Base-by-base conservation (phyloP, 2,329 filamentous ascomycete species). In the Nothophaeocryptopus gaeumannii region DNA sequence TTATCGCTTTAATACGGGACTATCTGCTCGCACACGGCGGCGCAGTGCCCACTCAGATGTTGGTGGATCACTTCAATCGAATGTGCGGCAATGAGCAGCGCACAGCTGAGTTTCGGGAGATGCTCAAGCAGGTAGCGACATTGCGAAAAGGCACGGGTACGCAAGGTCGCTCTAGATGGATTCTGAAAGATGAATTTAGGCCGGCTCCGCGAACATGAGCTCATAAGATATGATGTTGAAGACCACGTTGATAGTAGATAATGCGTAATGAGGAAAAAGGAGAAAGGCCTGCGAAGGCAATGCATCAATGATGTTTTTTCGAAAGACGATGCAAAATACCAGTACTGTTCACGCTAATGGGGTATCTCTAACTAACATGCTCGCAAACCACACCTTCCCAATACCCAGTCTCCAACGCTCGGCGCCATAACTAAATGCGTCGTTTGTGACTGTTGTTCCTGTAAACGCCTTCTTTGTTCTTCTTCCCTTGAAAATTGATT, bases 51-150 rank as follows among this genome's bases (percentile, higher is more conserved):
- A 91, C 87, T 36, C 89, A 95, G 72, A 85, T 89, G 76, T 71
- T 96, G 38, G 86, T 96, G 16, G 88, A 95, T 63, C 89, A 96
- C 63, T 97, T 96, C 69, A 89, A 91, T 68, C 81, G 82, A 11
- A 87, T 84, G 62, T 95, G 89, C 65, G 80, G 79, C 15, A 87
- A 82, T 37, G 70, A 78, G 20, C 79, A 82, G 54, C 80, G 88
- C 53, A 85, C 84, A 44, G 80, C 82, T 13, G 86, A 90, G 67
- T 97, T 97, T 67, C 92, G 90, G 70, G 78, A 81, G 61, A 89
- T 89, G 60, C 72, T 97, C 47, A 84, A 87, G 60, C 77, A 77
- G 54, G 86, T 96, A 62, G 92, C 92, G 1, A 80, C 75, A 46
- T 70, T 95, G 66, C 81, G 89, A 63, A 77, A 73, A 58, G 76